Percentiles rank a stretch among this genome's conserved stretches.
Evolutionary conservation across 768 basidiomycete genomes (phyloP).

Genomic region (Candolleomyces efflorescens): DNA sequence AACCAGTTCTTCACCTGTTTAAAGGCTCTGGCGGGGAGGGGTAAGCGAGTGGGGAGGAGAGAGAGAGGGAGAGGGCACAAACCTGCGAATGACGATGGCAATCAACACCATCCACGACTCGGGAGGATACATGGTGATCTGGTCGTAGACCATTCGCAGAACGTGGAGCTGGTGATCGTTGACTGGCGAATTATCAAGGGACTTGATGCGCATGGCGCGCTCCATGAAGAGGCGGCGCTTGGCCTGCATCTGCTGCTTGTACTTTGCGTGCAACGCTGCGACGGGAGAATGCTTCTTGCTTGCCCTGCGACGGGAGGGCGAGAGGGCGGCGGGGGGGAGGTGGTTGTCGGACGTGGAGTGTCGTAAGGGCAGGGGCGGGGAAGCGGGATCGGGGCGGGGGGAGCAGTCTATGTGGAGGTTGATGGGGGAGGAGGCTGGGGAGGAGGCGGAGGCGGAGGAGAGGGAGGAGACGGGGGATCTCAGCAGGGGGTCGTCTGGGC

Average conservation of each 20-base stretch:
- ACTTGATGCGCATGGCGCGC: slow-evolving; percentile 36
- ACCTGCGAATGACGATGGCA: slow-evolving; percentile 55
- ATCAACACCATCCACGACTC: slow-evolving; percentile 59
- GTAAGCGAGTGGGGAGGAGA: slow-evolving; percentile 1
- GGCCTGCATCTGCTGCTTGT: slow-evolving; percentile 26
- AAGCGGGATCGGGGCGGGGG: slow-evolving; percentile 10
- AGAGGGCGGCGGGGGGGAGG: slow-evolving; percentile 17
- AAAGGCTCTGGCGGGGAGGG: slow-evolving; percentile 37
- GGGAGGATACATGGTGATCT: slow-evolving; percentile 62
- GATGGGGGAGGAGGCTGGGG: slow-evolving; percentile 13
- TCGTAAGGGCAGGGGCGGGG: slow-evolving; percentile 19
- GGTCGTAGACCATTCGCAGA: slow-evolving; percentile 59
- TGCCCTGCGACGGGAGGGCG: slow-evolving; percentile 22
- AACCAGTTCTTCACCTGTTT: slow-evolving; percentile 68
- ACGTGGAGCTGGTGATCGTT: slow-evolving; percentile 53
- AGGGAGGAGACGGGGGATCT: too few species aligned
- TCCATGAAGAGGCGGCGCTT: slow-evolving; percentile 31
- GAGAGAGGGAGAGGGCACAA: slow-evolving; percentile 11
- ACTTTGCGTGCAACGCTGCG: slow-evolving; percentile 20
- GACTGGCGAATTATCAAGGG: slow-evolving; percentile 52
- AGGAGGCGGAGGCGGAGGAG: slow-evolving; percentile 17
- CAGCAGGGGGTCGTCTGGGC: slow-evolving; percentile 11
- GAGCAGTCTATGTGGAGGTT: slow-evolving; percentile 24
- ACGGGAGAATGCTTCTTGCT: slow-evolving; percentile 20
- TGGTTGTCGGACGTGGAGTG: slow-evolving; percentile 26